These are phyloP conservation scores for Phytopythium kandeliae DNA, from an alignment of 352 stramenopile genomes.

Conservation along the genomic window DNA sequence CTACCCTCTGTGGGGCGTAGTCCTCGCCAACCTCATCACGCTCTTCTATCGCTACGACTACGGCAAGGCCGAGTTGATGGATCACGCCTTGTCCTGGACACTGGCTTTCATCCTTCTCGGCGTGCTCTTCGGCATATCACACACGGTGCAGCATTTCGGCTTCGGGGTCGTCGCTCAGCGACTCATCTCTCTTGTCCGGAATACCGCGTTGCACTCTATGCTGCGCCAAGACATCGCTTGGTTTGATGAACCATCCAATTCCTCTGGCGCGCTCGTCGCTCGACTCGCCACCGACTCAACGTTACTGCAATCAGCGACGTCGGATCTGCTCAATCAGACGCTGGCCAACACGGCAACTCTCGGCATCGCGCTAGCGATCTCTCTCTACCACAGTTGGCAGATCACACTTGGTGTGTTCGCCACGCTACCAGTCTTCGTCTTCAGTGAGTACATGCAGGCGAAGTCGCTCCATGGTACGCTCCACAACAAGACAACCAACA, in stretches of 20 bases:
- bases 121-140: conserved; percentile 27
- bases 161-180: conserved; percentile 31
- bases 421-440: conserved; percentile 20
- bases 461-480: conserved; percentile 26
- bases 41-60: conserved; percentile 46
- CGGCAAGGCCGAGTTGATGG: conserved; percentile 27
- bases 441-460: conserved; percentile 29
- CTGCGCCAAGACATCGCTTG: conserved; percentile 65
- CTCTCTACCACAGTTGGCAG: conserved; percentile 28
- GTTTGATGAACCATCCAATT: conserved; percentile 67
- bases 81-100: conserved; percentile 2
- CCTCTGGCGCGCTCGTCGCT: conserved; percentile 50
- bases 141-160: conserved; percentile 2
- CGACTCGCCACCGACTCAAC: conserved; percentile 68
- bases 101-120: conserved; percentile 28
- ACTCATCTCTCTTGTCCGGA: conserved; percentile 41
- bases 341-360: conserved; percentile 60
- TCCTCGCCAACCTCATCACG: conserved; percentile 47
- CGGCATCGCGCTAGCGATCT: conserved; percentile 26
- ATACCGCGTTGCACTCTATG: conserved; percentile 42
- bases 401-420: conserved; percentile 15
- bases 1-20: conserved; percentile 42
- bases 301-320: conserved; percentile 68
- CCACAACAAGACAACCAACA: conserved; percentile 37
- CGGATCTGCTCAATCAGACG: conserved; percentile 52